A percentile compares a stretch with the other conserved stretches of the same genome.
Evolutionary conservation across 208 protist genomes (phyloP).

Genomic region (Trichomonas gallinae): DNA sequence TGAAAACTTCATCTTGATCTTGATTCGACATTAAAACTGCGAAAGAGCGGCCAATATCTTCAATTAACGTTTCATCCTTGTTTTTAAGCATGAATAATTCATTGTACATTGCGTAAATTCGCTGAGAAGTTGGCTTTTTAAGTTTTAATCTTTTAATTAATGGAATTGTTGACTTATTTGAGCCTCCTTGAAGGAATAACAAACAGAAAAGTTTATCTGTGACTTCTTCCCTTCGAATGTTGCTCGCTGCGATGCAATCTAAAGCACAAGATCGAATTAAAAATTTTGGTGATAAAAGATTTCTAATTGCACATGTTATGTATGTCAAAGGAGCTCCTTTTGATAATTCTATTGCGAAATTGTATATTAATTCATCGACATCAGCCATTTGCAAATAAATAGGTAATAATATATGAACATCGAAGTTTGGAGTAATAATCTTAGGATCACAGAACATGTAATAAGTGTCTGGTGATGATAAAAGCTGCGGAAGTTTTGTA

Average conservation of each 20-base stretch:
- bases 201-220: neutral
- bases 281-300: neutral
- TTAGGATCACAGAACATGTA: neutral
- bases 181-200: neutral
- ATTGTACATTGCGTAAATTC: neutral
- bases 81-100: neutral
- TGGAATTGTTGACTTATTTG: neutral
- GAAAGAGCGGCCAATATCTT: neutral
- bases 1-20: neutral
- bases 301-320: neutral
- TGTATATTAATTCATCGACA: neutral
- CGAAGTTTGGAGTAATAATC: neutral
- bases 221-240: neutral
- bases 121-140: neutral
- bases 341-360: neutral
- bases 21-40: neutral
- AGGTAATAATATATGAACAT: neutral
- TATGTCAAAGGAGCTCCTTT: neutral
- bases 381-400: neutral
- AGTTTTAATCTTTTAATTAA: neutral
- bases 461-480: neutral
- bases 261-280: neutral
- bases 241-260: neutral
- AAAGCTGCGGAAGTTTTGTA: neutral
- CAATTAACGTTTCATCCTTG: neutral